Percentiles rank a stretch among this genome's conserved stretches.
Evolutionary conservation across 352 stramenopile species (phyloP).

Genomic region (Stephanocyclus meneghinianus): DNA sequence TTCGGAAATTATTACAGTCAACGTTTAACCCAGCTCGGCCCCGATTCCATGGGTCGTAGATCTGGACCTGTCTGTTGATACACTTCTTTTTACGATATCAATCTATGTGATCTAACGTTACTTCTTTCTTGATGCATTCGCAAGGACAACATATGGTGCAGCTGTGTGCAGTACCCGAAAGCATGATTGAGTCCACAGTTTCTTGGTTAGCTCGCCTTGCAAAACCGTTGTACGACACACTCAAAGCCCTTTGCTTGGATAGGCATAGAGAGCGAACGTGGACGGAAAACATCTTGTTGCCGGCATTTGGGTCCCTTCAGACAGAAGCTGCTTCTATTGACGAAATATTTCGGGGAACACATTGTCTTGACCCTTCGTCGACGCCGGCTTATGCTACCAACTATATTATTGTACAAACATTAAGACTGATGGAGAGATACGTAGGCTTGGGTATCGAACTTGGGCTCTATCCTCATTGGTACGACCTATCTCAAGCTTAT

Average conservation of each 20-base stretch:
- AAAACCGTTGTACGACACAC: constrained; percentile 76
- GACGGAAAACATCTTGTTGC: constrained; percentile 67
- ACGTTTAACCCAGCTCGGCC: constrained; percentile 21
- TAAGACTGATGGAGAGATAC: constrained; percentile 71
- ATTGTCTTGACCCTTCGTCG: constrained; percentile 30
- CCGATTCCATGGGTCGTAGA: constrained; percentile 11
- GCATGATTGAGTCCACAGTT: constrained; percentile 25
- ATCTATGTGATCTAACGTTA: not conserved
- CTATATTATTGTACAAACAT: constrained; percentile 57
- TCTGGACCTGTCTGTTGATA: constrained; percentile 34
- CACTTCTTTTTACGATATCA: not conserved
- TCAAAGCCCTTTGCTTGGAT: constrained; percentile 72
- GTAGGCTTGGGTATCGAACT: constrained; percentile 64
- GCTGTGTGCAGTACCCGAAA: constrained; percentile 30
- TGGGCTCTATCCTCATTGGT: constrained; percentile 55
- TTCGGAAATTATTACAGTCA: constrained; percentile 16
- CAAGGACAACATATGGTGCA: constrained; percentile 43
- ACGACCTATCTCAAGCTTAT: constrained; percentile 64
- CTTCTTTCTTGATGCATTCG: constrained; percentile 1
- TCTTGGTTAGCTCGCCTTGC: constrained; percentile 62
- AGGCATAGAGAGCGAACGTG: constrained; percentile 69
- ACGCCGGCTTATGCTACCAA: constrained; percentile 59
- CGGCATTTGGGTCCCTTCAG: constrained; percentile 61
- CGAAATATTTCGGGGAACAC: constrained; percentile 45
- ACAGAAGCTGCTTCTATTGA: constrained; percentile 65